Evolutionary conservation across 805 yeast genomes (phyloP), one percentile per base, ranked within the genome.

Genomic region (Yarrowia bubula): DNA sequence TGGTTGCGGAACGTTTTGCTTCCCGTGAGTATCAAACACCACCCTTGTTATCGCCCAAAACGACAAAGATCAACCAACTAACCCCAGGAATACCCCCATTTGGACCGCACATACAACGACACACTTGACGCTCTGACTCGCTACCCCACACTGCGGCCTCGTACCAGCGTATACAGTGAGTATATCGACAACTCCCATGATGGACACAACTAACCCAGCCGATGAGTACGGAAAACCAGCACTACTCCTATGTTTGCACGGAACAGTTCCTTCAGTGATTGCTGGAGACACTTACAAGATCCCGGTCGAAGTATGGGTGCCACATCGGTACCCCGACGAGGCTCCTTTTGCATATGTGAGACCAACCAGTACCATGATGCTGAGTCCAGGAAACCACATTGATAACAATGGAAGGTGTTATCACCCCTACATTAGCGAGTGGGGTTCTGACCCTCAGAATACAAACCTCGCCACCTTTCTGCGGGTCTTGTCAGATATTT

Each of bases 281-380:
- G 37, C 47, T 7, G 61, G 61, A 39, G 61, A 55, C 37, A 55
- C 61, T 11, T 77, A 80, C 68, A 75, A 77, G n/a, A 75, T 83
- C 15, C 92, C 92, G 0, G 70, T 91, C 11, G 85, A 85, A 64
- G 74, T 92, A 4, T 91, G 96, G 96, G 71, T 92, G 5, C 96
- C 96, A 0, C 80, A 81, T 32, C 78, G 79, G 28, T 92, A 89
- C 69, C 97, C 97, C 0, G 69, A 71, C n/a, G 78, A 76, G 2
- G 80, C 87, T 0, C 98, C 98, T 0, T 70, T 84, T n/a, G 81
- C 85, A 0, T 88, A 79, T 71, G 83, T 92, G 10, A 79, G 81
- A 18, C 85, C 87, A 1, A 80, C 85, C n/a, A 77, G 76, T 39
- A 73, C 72, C 13, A 78, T 79, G 75, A 72, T 79, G 39, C 73